Base-by-base conservation (phyloP, 139 green algal genomes). In the Gonium pectorale region DNA sequence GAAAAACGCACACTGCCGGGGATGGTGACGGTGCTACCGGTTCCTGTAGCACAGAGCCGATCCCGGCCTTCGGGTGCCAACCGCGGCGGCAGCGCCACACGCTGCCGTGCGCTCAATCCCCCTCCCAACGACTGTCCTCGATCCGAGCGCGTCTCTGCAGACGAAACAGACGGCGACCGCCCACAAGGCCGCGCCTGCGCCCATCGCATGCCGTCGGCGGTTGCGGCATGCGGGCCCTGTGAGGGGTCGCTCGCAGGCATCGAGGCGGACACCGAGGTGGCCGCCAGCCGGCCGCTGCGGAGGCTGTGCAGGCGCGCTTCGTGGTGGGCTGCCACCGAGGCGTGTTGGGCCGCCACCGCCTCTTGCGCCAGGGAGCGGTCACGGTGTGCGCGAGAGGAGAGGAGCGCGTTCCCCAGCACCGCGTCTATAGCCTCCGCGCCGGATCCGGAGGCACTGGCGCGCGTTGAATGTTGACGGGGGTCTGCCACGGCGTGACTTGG, bases 341-440 rank as follows among this genome's bases (percentile, higher is more conserved):
- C 86, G 37, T 86, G 74, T 56, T 87, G 86, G 59, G 84, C 79
- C n/a, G 86, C 86, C 8, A 79, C 33, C 41, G 81, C 86, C 66
- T 90, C 86, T 66, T 90, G 86, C 52, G 67, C 80, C 67, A 82
- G 54, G 19, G 67, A 83, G 33, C 86, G 74, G 13, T 90, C 67
- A 37, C 56, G 73, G 74, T 90, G 86, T 19, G 63, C 67, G 1
- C 80, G 66, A 5, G 80, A 86, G 4, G 75, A 72, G 7, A 37
- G 22, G n/a, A 83, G 59, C 40, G 75, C 59, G 2, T 38, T 15
- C 35, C 41, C 75, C 19, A 83, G 13, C 41, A 83, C 21, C n/a
- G 40, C 62, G 21, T 72, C 75, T 13, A 83, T n/a, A n/a, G n/a
- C n/a, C n/a, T n/a, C n/a, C n/a, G n/a, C n/a, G n/a, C n/a, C n/a